These are phyloP conservation scores for Zancudomyces culisetae DNA, from an alignment of 371 early-diverging fungal species.

Conservation along the genomic window DNA sequence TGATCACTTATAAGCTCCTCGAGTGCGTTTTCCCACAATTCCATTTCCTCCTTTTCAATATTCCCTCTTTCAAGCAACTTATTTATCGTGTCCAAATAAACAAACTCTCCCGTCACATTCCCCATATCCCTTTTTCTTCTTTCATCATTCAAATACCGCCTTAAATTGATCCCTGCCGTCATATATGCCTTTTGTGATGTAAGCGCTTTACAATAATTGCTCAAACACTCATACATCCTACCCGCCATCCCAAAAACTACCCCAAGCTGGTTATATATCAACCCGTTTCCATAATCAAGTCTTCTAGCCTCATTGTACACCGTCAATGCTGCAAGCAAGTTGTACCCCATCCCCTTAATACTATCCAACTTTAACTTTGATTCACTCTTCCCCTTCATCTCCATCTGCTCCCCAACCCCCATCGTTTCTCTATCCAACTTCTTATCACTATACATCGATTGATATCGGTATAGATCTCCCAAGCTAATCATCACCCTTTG, in stretches of 20 bases:
- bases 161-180: neutral
- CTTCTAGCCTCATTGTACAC: neutral
- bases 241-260: neutral
- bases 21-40: neutral
- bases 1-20: neutral
- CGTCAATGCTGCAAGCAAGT: neutral
- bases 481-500: neutral
- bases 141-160: neutral
- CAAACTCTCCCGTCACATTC: neutral
- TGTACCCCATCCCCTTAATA: neutral
- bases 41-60: neutral
- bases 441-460: neutral
- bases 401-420: too few species aligned
- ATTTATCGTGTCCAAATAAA: neutral
- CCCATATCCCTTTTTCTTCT: neutral
- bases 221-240: neutral
- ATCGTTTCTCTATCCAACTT: too few species aligned
- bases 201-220: neutral
- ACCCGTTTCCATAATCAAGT: neutral
- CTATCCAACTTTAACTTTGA: neutral
- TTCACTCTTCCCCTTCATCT: too few species aligned
- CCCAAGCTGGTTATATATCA: constrained; percentile 1
- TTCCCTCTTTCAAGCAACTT: neutral
- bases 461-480: constrained; percentile 2
- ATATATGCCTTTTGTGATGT: neutral